Percentiles rank a stretch among this genome's conserved stretches.
phyloP scores from a whole-genome alignment of 1,139 yeast genomes.

The Candida sojae region DNA sequence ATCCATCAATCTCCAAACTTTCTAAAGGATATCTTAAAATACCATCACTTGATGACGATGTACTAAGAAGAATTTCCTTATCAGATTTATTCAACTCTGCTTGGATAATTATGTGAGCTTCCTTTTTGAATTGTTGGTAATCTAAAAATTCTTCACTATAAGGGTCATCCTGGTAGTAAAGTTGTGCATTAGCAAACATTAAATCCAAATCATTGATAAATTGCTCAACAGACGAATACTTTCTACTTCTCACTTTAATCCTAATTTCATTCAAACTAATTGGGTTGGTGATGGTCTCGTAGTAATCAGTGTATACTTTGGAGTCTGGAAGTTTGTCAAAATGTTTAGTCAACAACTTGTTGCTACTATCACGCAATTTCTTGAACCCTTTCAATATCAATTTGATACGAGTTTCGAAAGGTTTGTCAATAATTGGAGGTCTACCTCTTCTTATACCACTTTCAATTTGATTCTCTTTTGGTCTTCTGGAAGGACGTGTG shows the following conservation, averaged over 20 bases:
- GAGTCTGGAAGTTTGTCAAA: constrained; percentile 86
- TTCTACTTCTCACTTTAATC: constrained; percentile 83
- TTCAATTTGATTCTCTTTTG: constrained; percentile 27
- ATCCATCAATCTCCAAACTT: constrained; percentile 69
- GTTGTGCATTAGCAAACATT: constrained; percentile 75
- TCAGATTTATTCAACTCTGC: constrained; percentile 82
- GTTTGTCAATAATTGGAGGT: constrained; percentile 94
- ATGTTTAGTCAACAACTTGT: constrained; percentile 50
- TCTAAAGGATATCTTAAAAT: constrained; percentile 76
- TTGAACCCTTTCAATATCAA: constrained; percentile 80
- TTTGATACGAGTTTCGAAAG: constrained; percentile 90
- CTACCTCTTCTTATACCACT: constrained; percentile 83
- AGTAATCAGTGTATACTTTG: constrained; percentile 67
- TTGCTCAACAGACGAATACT: constrained; percentile 71
- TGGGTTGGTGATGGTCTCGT: constrained; percentile 63
- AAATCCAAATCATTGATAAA: constrained; percentile 76
- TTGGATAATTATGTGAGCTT: constrained; percentile 60
- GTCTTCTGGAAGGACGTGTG: constrained; percentile 6
- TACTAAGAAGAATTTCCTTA: constrained; percentile 70
- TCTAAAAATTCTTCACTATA: constrained; percentile 58
- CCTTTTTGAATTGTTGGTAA: constrained; percentile 48
- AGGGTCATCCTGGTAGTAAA: constrained; percentile 57
- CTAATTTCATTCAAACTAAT: constrained; percentile 81
- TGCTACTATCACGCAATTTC: constrained; percentile 60
- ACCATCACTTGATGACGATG: constrained; percentile 56